Evolutionary conservation across 75 land plant genomes (phyloP), one percentile per base, ranked within the genome.

Genomic region (Cupressus sempervirens): DNA sequence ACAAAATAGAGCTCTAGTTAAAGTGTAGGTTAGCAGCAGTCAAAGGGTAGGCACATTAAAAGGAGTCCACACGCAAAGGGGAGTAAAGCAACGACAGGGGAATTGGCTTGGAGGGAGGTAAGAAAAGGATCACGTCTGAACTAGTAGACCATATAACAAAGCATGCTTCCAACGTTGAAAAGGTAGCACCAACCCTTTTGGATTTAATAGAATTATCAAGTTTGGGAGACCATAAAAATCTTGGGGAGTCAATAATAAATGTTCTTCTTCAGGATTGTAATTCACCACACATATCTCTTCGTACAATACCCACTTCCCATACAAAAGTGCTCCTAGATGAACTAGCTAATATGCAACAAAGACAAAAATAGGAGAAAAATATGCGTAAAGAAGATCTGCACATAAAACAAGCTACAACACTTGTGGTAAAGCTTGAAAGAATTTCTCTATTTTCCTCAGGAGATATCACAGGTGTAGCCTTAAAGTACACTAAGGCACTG

Each of bases 361-460:
- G 93, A 88, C 76, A 88, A 36, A 98, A 96, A 82, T 92, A 91
- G 91, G 99, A 96, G 85, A 98, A 93, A 86, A 91, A 85, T 52
- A 90, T 96, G 91, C 95, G 92, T 7, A 96, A 94, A 85, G 99
- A 98, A 86, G 99, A 98, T 89, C 94, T 98, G 12, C 95, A 94
- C 80, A 96, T 98, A 43, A 98, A 96, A 80, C 99, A 96, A 86
- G 98, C 99, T 50, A 98, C 98, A 70, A 91, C 98, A 5, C 86
- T 98, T 18, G 99, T 98, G 36, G 93, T 98, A 53, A 96, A 96
- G 85, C 93, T 98, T 48, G 99, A 98, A 89, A 98, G 99, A 20
- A 98, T 96, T 86, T 92, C 99, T 14, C 85, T 91, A 6, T 98
- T 98, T 86, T 98, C 99, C 46, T 89, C 98, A 38, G 97, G 99